Conservation (phyloP, 306 rosid species). For the Quercus ilex region DNA sequence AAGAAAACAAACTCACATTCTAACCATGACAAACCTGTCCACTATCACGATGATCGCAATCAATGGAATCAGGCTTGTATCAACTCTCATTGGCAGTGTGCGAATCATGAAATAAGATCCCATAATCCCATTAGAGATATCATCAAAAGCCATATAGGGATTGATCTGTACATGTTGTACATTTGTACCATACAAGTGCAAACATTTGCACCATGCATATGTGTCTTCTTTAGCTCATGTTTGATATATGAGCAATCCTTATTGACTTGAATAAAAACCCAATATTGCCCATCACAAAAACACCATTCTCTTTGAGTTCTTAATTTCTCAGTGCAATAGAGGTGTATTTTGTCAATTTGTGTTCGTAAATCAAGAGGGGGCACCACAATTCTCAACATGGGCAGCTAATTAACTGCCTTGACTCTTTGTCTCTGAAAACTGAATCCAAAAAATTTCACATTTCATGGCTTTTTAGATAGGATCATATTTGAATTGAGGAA, state of each 20-base stretch:
- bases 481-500: neutral
- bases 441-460: neutral
- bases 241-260: too few species aligned
- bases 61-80: neutral
- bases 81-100: neutral
- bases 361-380: neutral
- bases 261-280: neutral
- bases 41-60: neutral
- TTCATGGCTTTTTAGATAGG: too few species aligned
- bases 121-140: too few species aligned
- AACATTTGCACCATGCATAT: too few species aligned
- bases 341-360: neutral
- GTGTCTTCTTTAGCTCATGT: too few species aligned
- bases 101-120: too few species aligned
- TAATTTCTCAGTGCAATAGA: too few species aligned
- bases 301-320: neutral
- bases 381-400: neutral
- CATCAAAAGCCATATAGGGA: too few species aligned
- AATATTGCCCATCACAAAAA: neutral
- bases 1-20: neutral
- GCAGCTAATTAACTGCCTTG: neutral
- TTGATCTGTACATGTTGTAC: too few species aligned
- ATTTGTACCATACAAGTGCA: too few species aligned
- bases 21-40: slow-evolving; percentile 3
- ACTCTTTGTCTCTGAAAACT: too few species aligned